Conservation (phyloP, 164 flowering plant species). For the Chimonanthus praecox region DNA sequence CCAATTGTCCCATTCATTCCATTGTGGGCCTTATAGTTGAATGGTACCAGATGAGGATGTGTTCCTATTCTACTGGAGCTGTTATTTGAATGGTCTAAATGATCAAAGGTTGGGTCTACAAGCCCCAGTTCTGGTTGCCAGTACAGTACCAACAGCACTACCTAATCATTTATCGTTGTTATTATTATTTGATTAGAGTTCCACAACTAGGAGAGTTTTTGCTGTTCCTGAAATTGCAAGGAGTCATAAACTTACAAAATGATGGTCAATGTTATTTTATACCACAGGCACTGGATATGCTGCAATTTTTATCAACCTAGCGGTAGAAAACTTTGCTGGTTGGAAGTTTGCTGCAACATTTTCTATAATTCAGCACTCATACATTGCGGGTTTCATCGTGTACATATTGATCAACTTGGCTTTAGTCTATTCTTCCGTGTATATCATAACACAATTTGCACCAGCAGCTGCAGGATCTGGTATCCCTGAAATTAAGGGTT, state of each 20-base stretch:
- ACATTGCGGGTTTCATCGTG: slow-evolving; percentile 76
- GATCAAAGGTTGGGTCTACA: no score
- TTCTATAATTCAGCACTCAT: slow-evolving; percentile 76
- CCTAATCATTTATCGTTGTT: no score
- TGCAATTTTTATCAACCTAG: slow-evolving; percentile 84
- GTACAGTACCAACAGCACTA: no score
- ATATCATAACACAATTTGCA: slow-evolving; percentile 79
- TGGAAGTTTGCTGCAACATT: slow-evolving; percentile 90
- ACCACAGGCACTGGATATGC: slow-evolving; percentile 82
- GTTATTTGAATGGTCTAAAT: no score
- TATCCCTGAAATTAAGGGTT: slow-evolving; percentile 98
- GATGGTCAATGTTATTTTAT: not conserved
- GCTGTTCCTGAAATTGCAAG: no score
- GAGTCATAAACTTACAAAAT: no score
- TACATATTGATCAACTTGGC: slow-evolving; percentile 69
- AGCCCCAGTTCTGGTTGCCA: no score
- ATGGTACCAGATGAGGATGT: no score
- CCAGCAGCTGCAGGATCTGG: slow-evolving; percentile 99
- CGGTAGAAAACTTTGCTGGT: slow-evolving; percentile 96
- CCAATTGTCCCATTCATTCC: no score
- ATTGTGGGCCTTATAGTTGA: no score
- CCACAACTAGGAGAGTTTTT: not conserved
- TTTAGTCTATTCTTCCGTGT: slow-evolving; percentile 82
- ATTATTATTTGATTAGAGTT: not conserved
- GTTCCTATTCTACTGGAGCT: no score